Percentiles rank a stretch among this genome's conserved stretches.
These are phyloP conservation scores for Cladosporium sp. DNA, from an alignment of 2,329 filamentous ascomycete genomes.

Conservation along the genomic window DNA sequence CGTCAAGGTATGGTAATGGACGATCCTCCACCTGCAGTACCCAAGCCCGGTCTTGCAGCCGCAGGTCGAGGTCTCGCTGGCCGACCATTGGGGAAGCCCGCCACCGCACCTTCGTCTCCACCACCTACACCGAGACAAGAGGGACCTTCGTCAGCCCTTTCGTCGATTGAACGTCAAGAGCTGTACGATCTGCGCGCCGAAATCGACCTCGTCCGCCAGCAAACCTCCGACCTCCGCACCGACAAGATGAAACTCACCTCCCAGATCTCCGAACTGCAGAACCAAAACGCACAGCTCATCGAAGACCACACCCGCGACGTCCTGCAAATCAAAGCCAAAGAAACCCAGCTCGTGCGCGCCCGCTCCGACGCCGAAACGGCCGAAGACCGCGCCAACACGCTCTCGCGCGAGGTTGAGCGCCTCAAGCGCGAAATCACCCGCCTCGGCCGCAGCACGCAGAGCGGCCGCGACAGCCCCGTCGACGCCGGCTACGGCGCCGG, in stretches of 20 bases:
- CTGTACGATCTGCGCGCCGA: constrained; percentile 80
- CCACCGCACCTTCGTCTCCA: constrained; percentile 39
- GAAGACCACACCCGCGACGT: constrained; percentile 96
- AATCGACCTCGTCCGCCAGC: constrained; percentile 68
- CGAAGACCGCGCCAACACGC: constrained; percentile 75
- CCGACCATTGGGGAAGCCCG: constrained; percentile 74
- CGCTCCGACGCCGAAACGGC: constrained; percentile 84
- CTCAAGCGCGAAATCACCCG: constrained; percentile 75
- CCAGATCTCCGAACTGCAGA: constrained; percentile 89
- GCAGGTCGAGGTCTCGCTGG: constrained; percentile 69
- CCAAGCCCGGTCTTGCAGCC: constrained; percentile 34
- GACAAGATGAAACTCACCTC: constrained; percentile 77
- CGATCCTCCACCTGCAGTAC: constrained; percentile 31
- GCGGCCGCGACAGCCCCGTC: constrained; percentile 28
- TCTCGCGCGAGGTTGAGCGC: constrained; percentile 82
- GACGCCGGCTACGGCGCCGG: constrained; percentile 2
- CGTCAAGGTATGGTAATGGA: constrained; percentile 24
- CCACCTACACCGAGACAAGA: constrained; percentile 57
- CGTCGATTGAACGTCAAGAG: constrained; percentile 81
- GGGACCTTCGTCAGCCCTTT: constrained; percentile 53
- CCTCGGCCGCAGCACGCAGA: constrained; percentile 46
- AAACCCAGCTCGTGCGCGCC: constrained; percentile 90
- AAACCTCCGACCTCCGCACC: constrained; percentile 72
- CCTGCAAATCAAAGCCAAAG: constrained; percentile 94
- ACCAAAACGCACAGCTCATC: constrained; percentile 92